These are phyloP conservation scores for Gentiana straminea DNA, from an alignment of 257 asterid genomes.

Conservation along the genomic window DNA sequence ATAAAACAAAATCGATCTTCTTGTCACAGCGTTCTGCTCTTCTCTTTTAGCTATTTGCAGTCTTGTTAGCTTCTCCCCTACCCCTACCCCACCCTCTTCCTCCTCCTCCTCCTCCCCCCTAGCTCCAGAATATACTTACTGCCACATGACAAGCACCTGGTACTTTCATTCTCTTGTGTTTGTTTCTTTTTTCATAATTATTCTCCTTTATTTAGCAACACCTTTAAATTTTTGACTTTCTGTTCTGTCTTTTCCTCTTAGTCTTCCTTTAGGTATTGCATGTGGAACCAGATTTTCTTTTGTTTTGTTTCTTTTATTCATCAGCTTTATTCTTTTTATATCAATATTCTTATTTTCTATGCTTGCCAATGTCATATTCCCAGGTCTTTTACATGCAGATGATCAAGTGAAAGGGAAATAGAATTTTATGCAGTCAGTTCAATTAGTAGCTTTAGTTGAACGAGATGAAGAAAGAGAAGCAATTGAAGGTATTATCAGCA, in stretches of 20 bases:
- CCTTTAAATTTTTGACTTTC: conserved; percentile 8
- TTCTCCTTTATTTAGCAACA: conserved; percentile 1
- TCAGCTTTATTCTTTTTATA: conserved; percentile 12
- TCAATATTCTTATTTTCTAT: conserved; percentile 1
- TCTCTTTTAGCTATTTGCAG: neutral
- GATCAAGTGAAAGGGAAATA: conserved; percentile 2
- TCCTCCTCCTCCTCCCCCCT: conserved; percentile 9
- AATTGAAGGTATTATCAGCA: conserved; percentile 4
- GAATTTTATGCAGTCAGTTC: conserved; percentile 27
- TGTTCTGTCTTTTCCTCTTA: neutral
- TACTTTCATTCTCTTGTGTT: conserved; percentile 2
- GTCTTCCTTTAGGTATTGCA: conserved; percentile 6
- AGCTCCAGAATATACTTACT: conserved; percentile 14
- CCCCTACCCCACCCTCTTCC: neutral
- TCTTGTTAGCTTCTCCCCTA: conserved; percentile 10
- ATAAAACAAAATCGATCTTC: conserved; percentile 4
- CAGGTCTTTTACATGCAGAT: conserved; percentile 6
- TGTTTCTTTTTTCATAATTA: conserved; percentile 3
- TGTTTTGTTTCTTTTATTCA: neutral
- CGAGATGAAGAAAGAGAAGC: conserved; percentile 24
- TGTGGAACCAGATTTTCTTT: conserved; percentile 6
- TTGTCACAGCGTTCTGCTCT: conserved; percentile 1
- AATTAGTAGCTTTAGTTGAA: conserved; percentile 13
- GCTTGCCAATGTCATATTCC: conserved; percentile 8
- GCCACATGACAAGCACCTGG: conserved; percentile 13